phyloP scores from a whole-genome alignment of 2,329 filamentous ascomycete genomes.

The Sclerotiophoma versabilis region DNA sequence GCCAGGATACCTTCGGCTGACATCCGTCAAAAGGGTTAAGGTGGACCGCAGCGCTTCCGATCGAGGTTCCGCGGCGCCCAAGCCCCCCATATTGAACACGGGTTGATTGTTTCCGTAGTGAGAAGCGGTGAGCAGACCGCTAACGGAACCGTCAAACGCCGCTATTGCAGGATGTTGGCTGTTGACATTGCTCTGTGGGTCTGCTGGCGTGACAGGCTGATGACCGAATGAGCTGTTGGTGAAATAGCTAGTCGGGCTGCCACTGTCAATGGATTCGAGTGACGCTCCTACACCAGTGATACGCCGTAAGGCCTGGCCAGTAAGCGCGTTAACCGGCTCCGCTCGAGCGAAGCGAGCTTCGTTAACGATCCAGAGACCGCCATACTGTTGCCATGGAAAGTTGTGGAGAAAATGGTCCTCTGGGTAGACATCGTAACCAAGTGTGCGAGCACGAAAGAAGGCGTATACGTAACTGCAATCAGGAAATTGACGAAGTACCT shows the following conservation, averaged over 20 bases:
- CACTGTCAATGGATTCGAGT: conserved; percentile 15
- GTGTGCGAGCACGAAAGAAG: conserved; percentile 47
- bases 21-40: conserved; percentile 37
- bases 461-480: conserved; percentile 48
- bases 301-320: conserved; percentile 37
- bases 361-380: conserved; percentile 47
- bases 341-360: conserved; percentile 48
- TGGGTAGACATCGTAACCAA: conserved; percentile 50
- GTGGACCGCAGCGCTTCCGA: conserved; percentile 15
- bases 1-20: conserved; percentile 40
- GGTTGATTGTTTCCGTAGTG: not conserved
- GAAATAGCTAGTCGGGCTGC: conserved; percentile 27
- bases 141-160: conserved; percentile 1
- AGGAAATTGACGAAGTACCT: conserved; percentile 49
- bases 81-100: conserved; percentile 29
- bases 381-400: conserved; percentile 50
- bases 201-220: not conserved
- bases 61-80: conserved; percentile 11
- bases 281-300: conserved; percentile 40
- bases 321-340: conserved; percentile 30
- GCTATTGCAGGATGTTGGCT: not conserved
- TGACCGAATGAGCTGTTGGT: conserved; percentile 22
- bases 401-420: conserved; percentile 48
- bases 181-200: not conserved
- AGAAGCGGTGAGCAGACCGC: not conserved